phyloP scores from a whole-genome alignment of 2,329 filamentous ascomycete genomes.

The Alternaria incomplexa region DNA sequence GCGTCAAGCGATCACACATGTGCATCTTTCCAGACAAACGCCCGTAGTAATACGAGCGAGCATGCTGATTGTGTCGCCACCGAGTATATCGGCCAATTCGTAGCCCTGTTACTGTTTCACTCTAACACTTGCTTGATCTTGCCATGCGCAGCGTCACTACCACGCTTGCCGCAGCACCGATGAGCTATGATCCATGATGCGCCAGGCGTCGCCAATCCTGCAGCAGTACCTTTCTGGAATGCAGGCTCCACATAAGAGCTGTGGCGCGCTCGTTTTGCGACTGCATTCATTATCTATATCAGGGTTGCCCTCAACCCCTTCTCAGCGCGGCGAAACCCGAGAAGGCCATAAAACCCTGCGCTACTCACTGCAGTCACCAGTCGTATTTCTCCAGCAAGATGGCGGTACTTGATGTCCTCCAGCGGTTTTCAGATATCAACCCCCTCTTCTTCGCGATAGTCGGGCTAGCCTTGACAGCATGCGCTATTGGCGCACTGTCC shows the following conservation, averaged over 20 bases:
- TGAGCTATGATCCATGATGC: neutral
- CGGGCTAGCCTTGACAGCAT: conserved; percentile 14
- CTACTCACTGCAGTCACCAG: neutral
- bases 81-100: neutral
- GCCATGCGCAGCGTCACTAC: neutral
- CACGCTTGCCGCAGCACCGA: neutral
- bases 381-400: conserved; percentile 3
- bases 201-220: neutral
- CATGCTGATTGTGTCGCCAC: neutral
- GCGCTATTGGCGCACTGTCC: conserved; percentile 17
- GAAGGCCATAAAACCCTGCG: neutral
- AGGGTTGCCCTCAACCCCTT: neutral
- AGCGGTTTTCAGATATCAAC: conserved; percentile 7
- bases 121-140: neutral
- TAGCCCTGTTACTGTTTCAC: neutral
- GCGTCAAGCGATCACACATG: neutral
- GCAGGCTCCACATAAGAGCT: neutral
- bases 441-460: conserved; percentile 14
- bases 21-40: neutral
- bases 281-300: neutral
- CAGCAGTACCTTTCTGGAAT: neutral
- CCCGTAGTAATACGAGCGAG: neutral
- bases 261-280: neutral
- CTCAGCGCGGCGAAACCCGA: neutral
- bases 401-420: conserved; percentile 11